Conservation (phyloP, 768 basidiomycete genomes). For the Artomyces pyxidatus region DNA sequence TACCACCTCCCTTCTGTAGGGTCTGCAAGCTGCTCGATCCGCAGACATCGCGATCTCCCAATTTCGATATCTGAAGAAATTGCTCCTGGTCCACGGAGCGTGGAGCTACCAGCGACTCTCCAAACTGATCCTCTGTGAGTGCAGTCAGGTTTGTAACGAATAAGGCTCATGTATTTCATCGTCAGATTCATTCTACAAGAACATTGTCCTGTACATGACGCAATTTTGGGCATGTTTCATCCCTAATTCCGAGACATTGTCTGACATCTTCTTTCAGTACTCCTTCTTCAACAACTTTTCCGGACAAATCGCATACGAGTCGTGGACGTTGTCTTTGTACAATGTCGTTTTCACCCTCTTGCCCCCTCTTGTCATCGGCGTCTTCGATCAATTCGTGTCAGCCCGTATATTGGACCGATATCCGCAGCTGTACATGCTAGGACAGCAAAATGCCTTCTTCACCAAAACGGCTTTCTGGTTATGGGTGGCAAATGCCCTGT, state of each 20-base stretch:
- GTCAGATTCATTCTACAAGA: conserved; percentile 97
- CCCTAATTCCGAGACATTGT: conserved; percentile 8
- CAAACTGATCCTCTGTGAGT: conserved; percentile 90
- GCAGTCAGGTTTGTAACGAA: too few relatives aligned
- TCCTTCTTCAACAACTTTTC: conserved; percentile 99
- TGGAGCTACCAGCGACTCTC: conserved; percentile 97
- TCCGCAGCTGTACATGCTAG: conserved; percentile 91
- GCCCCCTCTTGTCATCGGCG: conserved; percentile 93
- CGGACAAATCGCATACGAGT: conserved; percentile 96
- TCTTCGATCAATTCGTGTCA: conserved; percentile 98
- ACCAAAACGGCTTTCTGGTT: conserved; percentile 87
- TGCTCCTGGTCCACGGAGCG: conserved; percentile 92
- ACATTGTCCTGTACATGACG: conserved; percentile 96
- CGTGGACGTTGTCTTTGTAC: conserved; percentile 96
- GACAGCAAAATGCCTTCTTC: conserved; percentile 92
- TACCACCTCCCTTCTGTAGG: too few relatives aligned
- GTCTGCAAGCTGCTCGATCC: conserved; percentile 95
- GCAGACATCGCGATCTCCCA: conserved; percentile 98
- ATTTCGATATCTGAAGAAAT: conserved; percentile 91
- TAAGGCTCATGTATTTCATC: conserved; percentile 8
- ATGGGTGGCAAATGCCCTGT: conserved; percentile 84
- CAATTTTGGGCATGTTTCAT: conserved; percentile 80
- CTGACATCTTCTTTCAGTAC: conserved; percentile 46
- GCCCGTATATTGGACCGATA: conserved; percentile 95
- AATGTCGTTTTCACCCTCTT: conserved; percentile 95